These are phyloP conservation scores for Oryza glaberrima DNA, from an alignment of 176 grass and related monocot genomes.

Conservation along the genomic window DNA sequence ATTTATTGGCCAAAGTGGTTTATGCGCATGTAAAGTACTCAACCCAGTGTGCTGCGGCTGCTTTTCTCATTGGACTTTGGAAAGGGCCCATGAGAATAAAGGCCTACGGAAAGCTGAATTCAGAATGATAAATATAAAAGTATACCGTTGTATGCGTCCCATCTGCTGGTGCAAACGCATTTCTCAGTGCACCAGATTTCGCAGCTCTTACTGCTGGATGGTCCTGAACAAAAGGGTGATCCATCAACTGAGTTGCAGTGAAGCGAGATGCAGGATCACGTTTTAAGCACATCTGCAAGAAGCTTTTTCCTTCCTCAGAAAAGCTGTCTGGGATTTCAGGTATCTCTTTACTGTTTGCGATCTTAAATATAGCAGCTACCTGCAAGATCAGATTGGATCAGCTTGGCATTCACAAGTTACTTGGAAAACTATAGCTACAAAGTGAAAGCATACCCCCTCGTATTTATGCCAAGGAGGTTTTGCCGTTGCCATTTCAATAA, in stretches of 20 bases:
- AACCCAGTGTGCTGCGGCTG: not conserved
- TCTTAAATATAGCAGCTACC: conserved; percentile 99
- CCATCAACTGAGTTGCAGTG: conserved; percentile 72
- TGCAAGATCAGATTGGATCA: conserved; percentile 46
- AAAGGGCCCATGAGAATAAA: conserved; percentile 9
- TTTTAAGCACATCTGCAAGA: conserved; percentile 77
- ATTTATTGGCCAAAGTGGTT: not conserved
- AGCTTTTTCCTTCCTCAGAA: conserved; percentile 74
- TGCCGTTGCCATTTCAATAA: conserved; percentile 97
- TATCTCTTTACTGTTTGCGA: conserved; percentile 95
- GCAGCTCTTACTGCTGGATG: conserved; percentile 57
- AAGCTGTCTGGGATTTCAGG: conserved; percentile 83
- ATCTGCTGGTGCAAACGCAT: conserved; percentile 45
- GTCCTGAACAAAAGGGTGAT: conserved; percentile 93
- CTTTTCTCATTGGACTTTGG: not conserved
- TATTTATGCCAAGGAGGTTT: conserved; percentile 93
- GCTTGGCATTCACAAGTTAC: conserved; percentile 9
- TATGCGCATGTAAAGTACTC: not conserved
- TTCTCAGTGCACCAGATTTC: conserved; percentile 50
- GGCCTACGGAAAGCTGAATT: conserved; percentile 10
- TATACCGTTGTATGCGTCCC: conserved; percentile 46
- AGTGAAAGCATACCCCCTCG: conserved; percentile 76
- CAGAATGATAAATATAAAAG: not conserved
- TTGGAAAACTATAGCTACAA: conserved; percentile 41
- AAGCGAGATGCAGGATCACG: conserved; percentile 73